Conservation (phyloP, 2,329 filamentous ascomycete species). For the Corynespora cassiicola region DNA sequence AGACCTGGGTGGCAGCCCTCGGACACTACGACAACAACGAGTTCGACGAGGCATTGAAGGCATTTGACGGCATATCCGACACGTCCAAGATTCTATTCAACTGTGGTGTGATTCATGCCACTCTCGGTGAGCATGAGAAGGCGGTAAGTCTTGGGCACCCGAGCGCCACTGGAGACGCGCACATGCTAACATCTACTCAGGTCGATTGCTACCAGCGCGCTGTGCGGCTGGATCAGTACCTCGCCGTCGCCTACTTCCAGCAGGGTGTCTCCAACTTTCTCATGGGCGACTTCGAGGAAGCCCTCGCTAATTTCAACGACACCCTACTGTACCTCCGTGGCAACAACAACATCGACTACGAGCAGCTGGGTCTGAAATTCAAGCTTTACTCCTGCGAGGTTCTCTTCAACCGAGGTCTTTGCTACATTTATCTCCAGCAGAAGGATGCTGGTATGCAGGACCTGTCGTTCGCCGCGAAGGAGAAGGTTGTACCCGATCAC, state of each 20-base stretch:
- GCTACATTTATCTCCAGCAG: slow-evolving; percentile 96
- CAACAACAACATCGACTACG: slow-evolving; percentile 97
- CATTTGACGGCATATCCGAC: slow-evolving; percentile 87
- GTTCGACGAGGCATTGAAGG: slow-evolving; percentile 84
- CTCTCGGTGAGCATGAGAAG: slow-evolving; percentile 92
- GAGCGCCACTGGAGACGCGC: slow-evolving; percentile 4
- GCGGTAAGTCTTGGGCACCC: slow-evolving; percentile 68
- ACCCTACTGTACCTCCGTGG: slow-evolving; percentile 92
- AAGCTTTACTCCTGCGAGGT: slow-evolving; percentile 98
- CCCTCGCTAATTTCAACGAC: slow-evolving; percentile 97
- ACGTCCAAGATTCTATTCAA: slow-evolving; percentile 99
- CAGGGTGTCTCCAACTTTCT: slow-evolving; percentile 98
- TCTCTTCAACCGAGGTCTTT: slow-evolving; percentile 94
- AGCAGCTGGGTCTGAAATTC: slow-evolving; percentile 92
- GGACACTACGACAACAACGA: slow-evolving; percentile 95
- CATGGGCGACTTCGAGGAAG: slow-evolving; percentile 95
- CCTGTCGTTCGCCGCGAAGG: slow-evolving; percentile 86
- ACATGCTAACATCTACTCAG: slow-evolving; percentile 55
- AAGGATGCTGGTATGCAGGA: slow-evolving; percentile 91
- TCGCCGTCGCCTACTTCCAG: slow-evolving; percentile 97
- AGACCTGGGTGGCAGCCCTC: slow-evolving; percentile 95
- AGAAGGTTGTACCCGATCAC: slow-evolving; percentile 95
- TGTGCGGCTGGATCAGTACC: slow-evolving; percentile 88
- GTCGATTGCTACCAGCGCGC: slow-evolving; percentile 95
- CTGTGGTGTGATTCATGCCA: slow-evolving; percentile 96